A percentile compares a stretch with the other conserved stretches of the same genome.
phyloP scores from a whole-genome alignment of 805 yeast genomes.

The Maudiozyma pseudohumilis region DNA sequence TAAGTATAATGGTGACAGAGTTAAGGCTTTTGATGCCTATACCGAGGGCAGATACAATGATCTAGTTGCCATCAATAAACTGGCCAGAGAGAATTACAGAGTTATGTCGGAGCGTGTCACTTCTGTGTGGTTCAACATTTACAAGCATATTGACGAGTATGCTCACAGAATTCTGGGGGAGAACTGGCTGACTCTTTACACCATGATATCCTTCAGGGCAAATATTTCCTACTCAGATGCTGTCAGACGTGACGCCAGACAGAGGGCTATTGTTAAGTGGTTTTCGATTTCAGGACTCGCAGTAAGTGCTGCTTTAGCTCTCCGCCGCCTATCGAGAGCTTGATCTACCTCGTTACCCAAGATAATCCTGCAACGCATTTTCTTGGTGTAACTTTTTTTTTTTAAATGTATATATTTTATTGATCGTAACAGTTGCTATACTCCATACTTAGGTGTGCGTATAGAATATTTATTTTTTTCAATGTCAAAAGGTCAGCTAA shows the following conservation, averaged over 20 bases:
- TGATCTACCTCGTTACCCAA: too few relatives aligned
- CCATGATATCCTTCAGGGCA: constrained; percentile 84
- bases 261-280: constrained; percentile 37
- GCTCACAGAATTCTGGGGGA: constrained; percentile 51
- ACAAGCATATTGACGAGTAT: constrained; percentile 59
- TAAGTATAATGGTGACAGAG: constrained; percentile 31
- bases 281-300: not conserved
- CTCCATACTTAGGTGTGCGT: too few relatives aligned
- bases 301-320: not conserved
- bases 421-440: too few relatives aligned
- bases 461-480: too few relatives aligned
- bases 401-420: too few relatives aligned
- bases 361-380: too few relatives aligned
- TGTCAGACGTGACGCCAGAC: constrained; percentile 43
- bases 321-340: not conserved
- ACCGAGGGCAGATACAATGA: constrained; percentile 51
- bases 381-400: too few relatives aligned
- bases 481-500: too few relatives aligned
- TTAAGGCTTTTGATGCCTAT: constrained; percentile 45
- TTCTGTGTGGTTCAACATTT: constrained; percentile 45
- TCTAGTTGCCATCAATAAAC: constrained; percentile 60
- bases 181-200: constrained; percentile 75
- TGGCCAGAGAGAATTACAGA: constrained; percentile 71
- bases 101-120: constrained; percentile 83
- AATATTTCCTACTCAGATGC: constrained; percentile 74